Base-by-base conservation (phyloP, 768 basidiomycete genomes). In the Lactarius sp. region DNA sequence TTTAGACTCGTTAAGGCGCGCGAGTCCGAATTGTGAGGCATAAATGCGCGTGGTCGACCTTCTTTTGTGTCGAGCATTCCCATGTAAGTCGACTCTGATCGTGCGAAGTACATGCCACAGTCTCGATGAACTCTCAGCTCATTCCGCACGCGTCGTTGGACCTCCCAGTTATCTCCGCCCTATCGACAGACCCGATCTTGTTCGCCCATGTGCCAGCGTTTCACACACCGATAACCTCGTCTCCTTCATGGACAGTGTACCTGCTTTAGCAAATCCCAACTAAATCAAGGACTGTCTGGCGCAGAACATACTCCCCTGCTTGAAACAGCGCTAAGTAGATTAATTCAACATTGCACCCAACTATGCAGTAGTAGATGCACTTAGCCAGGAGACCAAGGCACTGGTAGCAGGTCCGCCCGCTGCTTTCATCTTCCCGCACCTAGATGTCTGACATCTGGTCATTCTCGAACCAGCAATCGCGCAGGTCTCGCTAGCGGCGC, bases 371-470 rank as follows among this genome's bases (percentile, higher is more conserved):
- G 67, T 71, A 1, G 73, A 78, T 3, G 77, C 77, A 2, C 72
- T 77, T 14, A 66, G 79, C 0, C 70, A 73, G 1, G 68, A 80
- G 4, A 85, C 84, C 4, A 69, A 67, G 6, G 69, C 73, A 0
- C 73, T 92, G 2, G 70, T 72, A 0, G 61, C 72, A 10, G 75
- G 75, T 3, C 81, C 94, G 1, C 78, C 82, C 0, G 59, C 78
- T 0, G 77, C 79, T 9, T 76, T 83, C 44, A 77, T 92, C 36
- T 96, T 95, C 77, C 93, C 94, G 0, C 71, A 94, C 5, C 81
- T 86, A 12, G 94, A 96, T 70, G 78, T 94, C 67, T 90, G 92
- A 87, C 80, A 92, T 1, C 78, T 94, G 10, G 87, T 86, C 0
- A 72, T 91, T 18, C 81, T 94, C 22, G 86, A 92, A 71, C 77